Base-by-base conservation (phyloP, 768 basidiomycete genomes). In the Xerocomellus intermedius region DNA sequence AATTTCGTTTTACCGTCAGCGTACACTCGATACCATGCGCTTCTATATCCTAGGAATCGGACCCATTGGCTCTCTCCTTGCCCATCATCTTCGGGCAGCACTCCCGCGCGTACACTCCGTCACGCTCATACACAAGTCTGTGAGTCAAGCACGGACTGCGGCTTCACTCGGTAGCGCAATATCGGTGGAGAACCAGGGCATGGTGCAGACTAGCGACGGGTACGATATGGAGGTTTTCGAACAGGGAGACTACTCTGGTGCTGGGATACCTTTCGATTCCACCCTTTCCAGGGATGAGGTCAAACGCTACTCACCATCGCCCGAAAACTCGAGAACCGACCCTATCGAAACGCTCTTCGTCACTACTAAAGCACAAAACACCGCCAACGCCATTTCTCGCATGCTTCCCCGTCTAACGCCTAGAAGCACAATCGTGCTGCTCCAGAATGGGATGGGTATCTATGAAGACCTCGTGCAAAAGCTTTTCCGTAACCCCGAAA, bases 361-460 rank as follows among this genome's bases (percentile, higher is more conserved):
- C 57, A 82, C 91, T 38, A 82, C 89, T 49, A 96, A 95, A 69
- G 87, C 91, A 2, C 79, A 84, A 16, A 75, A 79, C 9, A 89
- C 88, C 5, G 48, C 86, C 4, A 64, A 69, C 3, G 83, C 88
- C 5, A 60, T 99, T 35, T 69, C 71, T 16, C 65, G 69, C 0
- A 80, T 98, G 52, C 72, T 80, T 16, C 82, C 82, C 12, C 82
- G 93, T 17, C 72, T 98, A 19, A 76, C 79, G 4, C 67, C 79
- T 0, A 70, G 80, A 47, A 89, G 87, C 39, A 96, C 94, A 32
- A 85, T 98, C 59, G 90, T 96, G 3, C 81, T 99, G 17, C 72
- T 98, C 50, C 91, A 96, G 65, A 96, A 96, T 68, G 96, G 96
- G 26, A 90, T 97, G 85, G 96, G 94, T 12, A 74, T 95, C 9